These are phyloP conservation scores for Solanum piurae DNA, from an alignment of 257 asterid species.

Conservation along the genomic window DNA sequence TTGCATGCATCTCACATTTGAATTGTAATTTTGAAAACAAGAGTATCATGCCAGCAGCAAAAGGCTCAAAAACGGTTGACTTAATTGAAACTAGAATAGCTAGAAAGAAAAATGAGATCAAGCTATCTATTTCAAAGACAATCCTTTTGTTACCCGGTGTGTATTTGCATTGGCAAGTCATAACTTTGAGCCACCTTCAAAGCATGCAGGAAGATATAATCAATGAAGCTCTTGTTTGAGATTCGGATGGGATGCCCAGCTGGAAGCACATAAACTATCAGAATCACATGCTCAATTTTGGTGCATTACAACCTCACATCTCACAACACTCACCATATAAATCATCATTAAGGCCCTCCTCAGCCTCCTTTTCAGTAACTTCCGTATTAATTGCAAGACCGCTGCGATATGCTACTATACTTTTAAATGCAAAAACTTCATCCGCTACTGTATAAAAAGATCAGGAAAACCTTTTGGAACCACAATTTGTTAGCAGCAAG, in stretches of 20 bases:
- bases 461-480: conserved; percentile 40
- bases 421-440: conserved; percentile 57
- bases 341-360: conserved; percentile 52
- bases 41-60: neutral
- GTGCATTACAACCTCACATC: neutral
- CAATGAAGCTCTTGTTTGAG: conserved; percentile 62
- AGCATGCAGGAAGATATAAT: conserved; percentile 59
- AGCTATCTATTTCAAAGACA: neutral
- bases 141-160: conserved; percentile 62
- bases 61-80: neutral
- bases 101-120: neutral
- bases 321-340: conserved; percentile 39
- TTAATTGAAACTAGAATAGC: neutral
- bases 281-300: neutral
- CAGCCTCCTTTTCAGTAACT: conserved; percentile 56
- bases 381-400: conserved; percentile 76
- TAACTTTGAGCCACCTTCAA: conserved; percentile 68
- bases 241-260: conserved; percentile 67
- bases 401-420: conserved; percentile 88
- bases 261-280: conserved; percentile 29
- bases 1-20: neutral
- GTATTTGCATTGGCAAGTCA: conserved; percentile 89
- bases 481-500: neutral
- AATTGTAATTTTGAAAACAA: neutral
- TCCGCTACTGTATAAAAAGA: conserved; percentile 39